Percentiles rank a stretch among this genome's conserved stretches.
These are phyloP conservation scores for Rachicladosporium sp. DNA, from an alignment of 2,329 filamentous ascomycete species.

Conservation along the genomic window DNA sequence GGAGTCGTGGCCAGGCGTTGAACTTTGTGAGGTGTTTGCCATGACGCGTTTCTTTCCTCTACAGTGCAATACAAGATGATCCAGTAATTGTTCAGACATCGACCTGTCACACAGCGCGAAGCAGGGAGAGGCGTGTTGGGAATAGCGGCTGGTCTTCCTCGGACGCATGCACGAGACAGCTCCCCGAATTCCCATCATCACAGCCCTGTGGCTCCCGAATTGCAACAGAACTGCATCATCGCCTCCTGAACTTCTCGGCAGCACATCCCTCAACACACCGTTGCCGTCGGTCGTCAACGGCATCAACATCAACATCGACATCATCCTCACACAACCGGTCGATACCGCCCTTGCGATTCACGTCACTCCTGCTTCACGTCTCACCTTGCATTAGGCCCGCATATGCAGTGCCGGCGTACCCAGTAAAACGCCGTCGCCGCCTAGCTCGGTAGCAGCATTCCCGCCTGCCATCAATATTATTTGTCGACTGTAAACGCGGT, in stretches of 20 bases:
- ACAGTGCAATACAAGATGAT: no score
- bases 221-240: neutral
- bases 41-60: no score
- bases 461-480: slow-evolving; percentile 2
- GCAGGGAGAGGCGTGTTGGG: no score
- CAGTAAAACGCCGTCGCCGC: slow-evolving; percentile 4
- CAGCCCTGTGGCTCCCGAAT: neutral
- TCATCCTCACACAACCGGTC: neutral
- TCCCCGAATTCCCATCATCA: no score
- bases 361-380: slow-evolving; percentile 1
- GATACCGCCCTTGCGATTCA: neutral
- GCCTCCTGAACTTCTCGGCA: neutral
- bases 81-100: no score
- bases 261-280: neutral
- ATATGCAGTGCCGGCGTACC: slow-evolving; percentile 4
- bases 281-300: neutral
- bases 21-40: no score
- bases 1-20: no score
- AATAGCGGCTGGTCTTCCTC: no score
- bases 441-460: slow-evolving; percentile 1
- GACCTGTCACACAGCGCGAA: no score
- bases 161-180: no score
- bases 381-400: slow-evolving; percentile 5
- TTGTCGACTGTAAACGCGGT: neutral
- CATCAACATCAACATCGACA: neutral